Evolutionary conservation across 768 basidiomycete genomes (phyloP), one percentile per base, ranked within the genome.

Genomic region (Mycena leptocephala): DNA sequence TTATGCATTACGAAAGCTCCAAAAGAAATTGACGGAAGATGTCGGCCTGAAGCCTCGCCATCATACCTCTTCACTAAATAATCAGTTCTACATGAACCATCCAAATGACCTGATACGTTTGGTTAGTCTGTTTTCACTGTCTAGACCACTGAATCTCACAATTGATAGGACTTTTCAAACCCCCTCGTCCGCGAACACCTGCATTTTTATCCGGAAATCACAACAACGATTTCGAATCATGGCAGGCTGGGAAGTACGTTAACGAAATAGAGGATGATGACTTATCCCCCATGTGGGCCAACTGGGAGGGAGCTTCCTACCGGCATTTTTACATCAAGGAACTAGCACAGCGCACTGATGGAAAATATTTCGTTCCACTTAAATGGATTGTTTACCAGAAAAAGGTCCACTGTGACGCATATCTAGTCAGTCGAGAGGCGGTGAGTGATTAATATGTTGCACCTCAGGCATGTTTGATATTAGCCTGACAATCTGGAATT

Each of bases 71-170:
- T 14, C 76, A 0, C 53, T 79, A 8, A 83, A 81, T 3, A 84
- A 85, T 61, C 56, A 72, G 3, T 86, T 85, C 70, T 85, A 78
- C 70, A 71, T 82, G 67, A 84, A 83, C 61, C 75, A 65, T 51
- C 76, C 79, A 28, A 58, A 39, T 22, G 53, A 74, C 14, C 68
- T 76, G 24, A 41, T 79, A 26, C 70, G 53, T 30, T 59, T 78
- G 39, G 82, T 82, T 39, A 48, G 77, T 26, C n/a, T 9, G 16
- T 62, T 41, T 28, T 39, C n/a, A n/a, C 37, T 62, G 3, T 24
- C 28, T n/a, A n/a, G n/a, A n/a, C n/a, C n/a, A n/a, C n/a, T n/a
- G n/a, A n/a, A n/a, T n/a, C n/a, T n/a, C n/a, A 58, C 7, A n/a
- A 3, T 26, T 16, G 9, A 11, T 73, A 83, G 83, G 83, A 83